phyloP scores from a whole-genome alignment of 1,284 basidiomycete species.

The Rugosomyces carneus region DNA sequence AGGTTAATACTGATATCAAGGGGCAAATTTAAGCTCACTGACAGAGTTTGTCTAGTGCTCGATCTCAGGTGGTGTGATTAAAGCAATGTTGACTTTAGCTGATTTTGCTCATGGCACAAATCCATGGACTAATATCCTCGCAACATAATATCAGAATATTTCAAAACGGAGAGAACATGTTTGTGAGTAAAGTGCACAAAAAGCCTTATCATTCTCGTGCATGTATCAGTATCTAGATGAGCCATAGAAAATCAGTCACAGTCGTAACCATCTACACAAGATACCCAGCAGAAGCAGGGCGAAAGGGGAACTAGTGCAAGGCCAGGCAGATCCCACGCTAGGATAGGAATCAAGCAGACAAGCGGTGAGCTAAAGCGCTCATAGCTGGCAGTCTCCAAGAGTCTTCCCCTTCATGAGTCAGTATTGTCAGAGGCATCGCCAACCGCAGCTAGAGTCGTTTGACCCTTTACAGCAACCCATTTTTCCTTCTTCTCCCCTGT shows the following conservation, averaged over 20 bases:
- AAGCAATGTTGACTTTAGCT: no score
- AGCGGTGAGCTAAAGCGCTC: neutral
- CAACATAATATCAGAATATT: neutral
- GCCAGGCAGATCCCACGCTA: slow-evolving; percentile 1
- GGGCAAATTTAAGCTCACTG: no score
- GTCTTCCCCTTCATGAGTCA: slow-evolving; percentile 15
- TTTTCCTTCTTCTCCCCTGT: slow-evolving; percentile 48
- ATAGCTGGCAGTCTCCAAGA: slow-evolving; percentile 4
- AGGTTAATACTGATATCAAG: no score
- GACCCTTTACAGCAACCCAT: slow-evolving; percentile 60
- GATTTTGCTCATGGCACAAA: no score
- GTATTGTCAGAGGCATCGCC: slow-evolving; percentile 14
- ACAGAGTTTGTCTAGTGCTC: no score
- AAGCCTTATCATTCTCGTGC: slow-evolving; percentile 20
- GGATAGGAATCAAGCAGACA: neutral
- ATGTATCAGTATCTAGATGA: slow-evolving; percentile 13
- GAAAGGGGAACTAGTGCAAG: slow-evolving; percentile 6
- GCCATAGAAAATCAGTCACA: slow-evolving; percentile 16
- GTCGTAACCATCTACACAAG: slow-evolving; percentile 13
- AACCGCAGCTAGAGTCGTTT: slow-evolving; percentile 17
- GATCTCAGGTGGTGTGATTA: no score
- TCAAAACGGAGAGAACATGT: neutral
- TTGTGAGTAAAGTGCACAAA: neutral
- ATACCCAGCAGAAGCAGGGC: slow-evolving; percentile 8
- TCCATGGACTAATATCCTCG: no score